Conservation (phyloP, 306 rosid genomes). For the Rosa lucieae region DNA sequence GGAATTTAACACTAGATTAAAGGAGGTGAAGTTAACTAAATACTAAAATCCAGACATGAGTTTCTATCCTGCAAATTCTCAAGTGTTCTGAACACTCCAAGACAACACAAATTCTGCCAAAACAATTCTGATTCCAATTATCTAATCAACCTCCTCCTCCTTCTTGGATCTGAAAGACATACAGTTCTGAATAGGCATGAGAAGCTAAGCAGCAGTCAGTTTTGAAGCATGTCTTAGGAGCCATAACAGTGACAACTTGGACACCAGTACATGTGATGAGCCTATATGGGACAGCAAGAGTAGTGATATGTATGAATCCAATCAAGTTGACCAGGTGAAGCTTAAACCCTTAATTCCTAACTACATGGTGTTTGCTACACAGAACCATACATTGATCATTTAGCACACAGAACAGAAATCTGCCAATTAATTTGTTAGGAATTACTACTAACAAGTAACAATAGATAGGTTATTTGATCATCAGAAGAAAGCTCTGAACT, state of each 20-base stretch:
- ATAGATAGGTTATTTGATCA: too few species aligned
- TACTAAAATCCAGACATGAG: neutral
- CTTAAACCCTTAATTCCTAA: neutral
- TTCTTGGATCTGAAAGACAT: neutral
- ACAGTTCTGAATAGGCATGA: neutral
- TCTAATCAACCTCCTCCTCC: neutral
- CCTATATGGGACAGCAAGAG: neutral
- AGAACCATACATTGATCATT: neutral
- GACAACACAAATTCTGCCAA: neutral
- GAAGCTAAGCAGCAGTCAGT: constrained; percentile 4
- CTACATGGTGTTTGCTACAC: neutral
- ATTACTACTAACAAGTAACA: too few species aligned
- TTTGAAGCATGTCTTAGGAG: neutral
- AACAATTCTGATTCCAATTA: neutral
- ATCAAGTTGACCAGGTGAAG: neutral
- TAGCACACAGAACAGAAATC: neutral
- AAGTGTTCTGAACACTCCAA: neutral
- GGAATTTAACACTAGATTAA: neutral
- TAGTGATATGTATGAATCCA: neutral
- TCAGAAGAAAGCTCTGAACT: too few species aligned
- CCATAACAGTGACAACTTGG: neutral
- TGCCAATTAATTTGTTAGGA: neutral
- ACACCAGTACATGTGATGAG: neutral
- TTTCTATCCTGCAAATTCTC: neutral
- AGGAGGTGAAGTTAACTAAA: neutral